phyloP scores from a whole-genome alignment of 2,329 filamentous ascomycete species.

The Colletotrichum ledebouriae region DNA sequence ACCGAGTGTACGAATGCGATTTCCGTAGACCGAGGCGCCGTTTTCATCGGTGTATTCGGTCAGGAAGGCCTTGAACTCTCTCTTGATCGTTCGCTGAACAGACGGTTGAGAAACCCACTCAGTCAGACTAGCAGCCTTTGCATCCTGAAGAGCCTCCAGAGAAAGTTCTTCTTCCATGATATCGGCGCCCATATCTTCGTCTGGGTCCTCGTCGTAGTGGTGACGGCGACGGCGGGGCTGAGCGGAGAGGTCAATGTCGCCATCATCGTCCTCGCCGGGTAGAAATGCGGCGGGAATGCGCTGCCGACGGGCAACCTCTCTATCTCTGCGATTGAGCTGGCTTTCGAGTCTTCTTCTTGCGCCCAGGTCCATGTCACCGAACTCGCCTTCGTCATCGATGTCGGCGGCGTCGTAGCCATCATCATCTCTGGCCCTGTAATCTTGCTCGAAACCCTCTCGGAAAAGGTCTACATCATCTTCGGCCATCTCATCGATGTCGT shows the following conservation, averaged over 20 bases:
- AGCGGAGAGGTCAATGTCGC: constrained; percentile 84
- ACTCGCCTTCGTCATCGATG: constrained; percentile 84
- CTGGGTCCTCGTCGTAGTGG: constrained; percentile 93
- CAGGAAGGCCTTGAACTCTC: constrained; percentile 97
- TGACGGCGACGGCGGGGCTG: constrained; percentile 89
- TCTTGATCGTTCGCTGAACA: constrained; percentile 92
- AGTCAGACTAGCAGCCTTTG: constrained; percentile 92
- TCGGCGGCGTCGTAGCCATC: constrained; percentile 79
- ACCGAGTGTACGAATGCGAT: constrained; percentile 93
- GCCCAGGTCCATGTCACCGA: constrained; percentile 76
- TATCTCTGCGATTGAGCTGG: constrained; percentile 79
- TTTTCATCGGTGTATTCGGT: constrained; percentile 94
- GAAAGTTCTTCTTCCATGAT: constrained; percentile 97
- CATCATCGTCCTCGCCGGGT: constrained; percentile 86
- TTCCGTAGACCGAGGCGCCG: constrained; percentile 93
- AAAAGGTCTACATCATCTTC: constrained; percentile 87
- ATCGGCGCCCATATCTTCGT: constrained; percentile 91
- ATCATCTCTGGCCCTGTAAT: constrained; percentile 76
- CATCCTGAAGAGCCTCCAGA: constrained; percentile 89
- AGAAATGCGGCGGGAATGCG: constrained; percentile 80
- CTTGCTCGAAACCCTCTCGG: constrained; percentile 78
- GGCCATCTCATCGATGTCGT: constrained; percentile 84
- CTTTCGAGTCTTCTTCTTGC: constrained; percentile 79
- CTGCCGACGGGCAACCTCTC: constrained; percentile 75
- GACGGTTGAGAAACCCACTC: constrained; percentile 95